A percentile compares a stretch with the other conserved stretches of the same genome.
These are phyloP conservation scores for Phlebiopsis flavidoalba DNA, from an alignment of 768 basidiomycete species.

Conservation along the genomic window DNA sequence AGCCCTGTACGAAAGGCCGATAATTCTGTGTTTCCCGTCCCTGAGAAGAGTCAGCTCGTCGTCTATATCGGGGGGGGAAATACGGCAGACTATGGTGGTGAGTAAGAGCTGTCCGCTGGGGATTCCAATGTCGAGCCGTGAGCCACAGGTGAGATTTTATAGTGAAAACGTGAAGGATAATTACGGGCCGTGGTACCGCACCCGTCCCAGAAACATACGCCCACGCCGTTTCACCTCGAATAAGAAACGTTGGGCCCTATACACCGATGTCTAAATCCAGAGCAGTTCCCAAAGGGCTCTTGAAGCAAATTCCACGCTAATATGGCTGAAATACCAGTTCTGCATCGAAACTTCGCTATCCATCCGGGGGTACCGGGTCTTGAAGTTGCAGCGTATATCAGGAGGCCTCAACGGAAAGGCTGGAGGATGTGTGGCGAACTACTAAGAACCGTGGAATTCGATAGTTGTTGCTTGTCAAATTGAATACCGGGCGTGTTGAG, in stretches of 20 bases:
- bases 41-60: slow-evolving; percentile 65
- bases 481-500: neutral
- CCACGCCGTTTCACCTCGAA: neutral
- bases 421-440: neutral
- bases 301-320: slow-evolving; percentile 38
- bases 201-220: neutral
- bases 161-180: neutral
- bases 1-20: slow-evolving; percentile 69
- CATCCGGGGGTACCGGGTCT: slow-evolving; percentile 14
- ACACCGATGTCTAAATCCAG: slow-evolving; percentile 25
- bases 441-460: neutral
- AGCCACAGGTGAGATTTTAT: neutral
- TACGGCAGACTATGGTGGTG: too few species aligned
- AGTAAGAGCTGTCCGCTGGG: neutral
- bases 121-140: neutral
- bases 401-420: neutral
- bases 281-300: slow-evolving; percentile 34
- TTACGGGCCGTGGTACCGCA: neutral
- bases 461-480: neutral
- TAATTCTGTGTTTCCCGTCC: slow-evolving; percentile 88
- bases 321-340: too few species aligned
- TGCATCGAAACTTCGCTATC: too few species aligned
- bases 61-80: neutral
- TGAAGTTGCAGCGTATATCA: neutral
- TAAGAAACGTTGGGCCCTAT: slow-evolving; percentile 36